Conservation (phyloP, 805 yeast genomes). For the Zygoascus bituminiphila region DNA sequence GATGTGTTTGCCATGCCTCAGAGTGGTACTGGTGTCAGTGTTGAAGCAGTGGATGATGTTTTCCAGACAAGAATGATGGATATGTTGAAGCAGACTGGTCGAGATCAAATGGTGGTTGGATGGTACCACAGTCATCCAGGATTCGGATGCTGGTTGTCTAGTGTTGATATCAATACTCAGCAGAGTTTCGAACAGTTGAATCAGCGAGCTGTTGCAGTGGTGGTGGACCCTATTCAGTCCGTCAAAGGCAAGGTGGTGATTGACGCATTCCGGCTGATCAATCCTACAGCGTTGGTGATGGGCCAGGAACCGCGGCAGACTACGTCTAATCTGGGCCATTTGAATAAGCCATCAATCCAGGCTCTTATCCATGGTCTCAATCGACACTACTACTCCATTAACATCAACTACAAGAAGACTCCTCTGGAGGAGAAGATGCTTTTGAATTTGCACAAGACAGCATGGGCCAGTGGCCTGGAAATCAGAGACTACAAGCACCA, state of each 20-base stretch:
- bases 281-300: conserved; percentile 79
- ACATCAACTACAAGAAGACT: conserved; percentile 90
- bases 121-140: conserved; percentile 99
- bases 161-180: conserved; percentile 96
- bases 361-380: conserved; percentile 95
- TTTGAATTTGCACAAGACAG: conserved; percentile 85
- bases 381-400: conserved; percentile 92
- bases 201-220: conserved; percentile 95
- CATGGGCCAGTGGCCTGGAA: conserved; percentile 89
- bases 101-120: conserved; percentile 98
- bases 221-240: conserved; percentile 95
- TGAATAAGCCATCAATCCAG: conserved; percentile 93
- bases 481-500: conserved; percentile 68
- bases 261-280: conserved; percentile 94
- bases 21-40: conserved; percentile 90
- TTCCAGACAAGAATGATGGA: conserved; percentile 99
- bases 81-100: conserved; percentile 97
- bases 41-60: conserved; percentile 98
- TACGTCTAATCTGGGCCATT: conserved; percentile 88
- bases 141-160: conserved; percentile 98
- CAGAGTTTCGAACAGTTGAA: conserved; percentile 95
- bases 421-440: conserved; percentile 89
- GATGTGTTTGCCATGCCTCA: conserved; percentile 99
- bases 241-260: conserved; percentile 98
- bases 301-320: conserved; percentile 98